phyloP scores from a whole-genome alignment of 75 land plant species.

The Cunninghamia lanceolata region DNA sequence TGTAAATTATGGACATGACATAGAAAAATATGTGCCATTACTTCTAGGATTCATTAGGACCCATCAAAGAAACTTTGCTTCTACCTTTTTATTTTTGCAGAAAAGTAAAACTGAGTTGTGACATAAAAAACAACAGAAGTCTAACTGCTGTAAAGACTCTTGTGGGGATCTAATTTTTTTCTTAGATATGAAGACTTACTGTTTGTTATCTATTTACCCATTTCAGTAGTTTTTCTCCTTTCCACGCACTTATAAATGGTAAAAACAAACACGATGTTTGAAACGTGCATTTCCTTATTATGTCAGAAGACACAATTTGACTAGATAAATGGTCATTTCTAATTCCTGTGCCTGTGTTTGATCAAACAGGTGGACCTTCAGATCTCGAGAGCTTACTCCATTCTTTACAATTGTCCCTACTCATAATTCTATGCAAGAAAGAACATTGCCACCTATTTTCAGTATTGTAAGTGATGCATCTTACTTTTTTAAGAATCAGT shows the following conservation, averaged over 20 bases:
- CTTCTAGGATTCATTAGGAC: no score
- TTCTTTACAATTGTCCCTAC: conserved; percentile 82
- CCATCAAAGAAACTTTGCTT: no score
- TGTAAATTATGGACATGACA: no score
- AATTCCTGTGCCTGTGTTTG: not conserved
- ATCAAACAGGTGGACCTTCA: conserved; percentile 70
- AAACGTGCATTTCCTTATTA: not conserved
- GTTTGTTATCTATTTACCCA: not conserved
- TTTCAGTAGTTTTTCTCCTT: not conserved
- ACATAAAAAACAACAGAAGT: not conserved
- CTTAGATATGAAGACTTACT: not conserved
- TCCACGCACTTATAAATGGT: not conserved
- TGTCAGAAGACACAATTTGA: not conserved
- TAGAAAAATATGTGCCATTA: no score
- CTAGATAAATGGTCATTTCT: not conserved
- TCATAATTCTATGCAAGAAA: conserved; percentile 42
- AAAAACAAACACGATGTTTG: not conserved
- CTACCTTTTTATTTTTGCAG: no score
- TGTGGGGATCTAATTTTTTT: not conserved
- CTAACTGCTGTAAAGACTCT: not conserved
- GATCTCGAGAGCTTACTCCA: conserved; percentile 66
- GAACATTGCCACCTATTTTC: conserved; percentile 73
- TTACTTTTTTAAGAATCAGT: not conserved
- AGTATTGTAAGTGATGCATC: conserved; percentile 63
- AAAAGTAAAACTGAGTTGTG: not conserved